A percentile compares a stretch with the other conserved stretches of the same genome.
phyloP scores from a whole-genome alignment of 305 asterid species.

The Solanum hybrid region DNA sequence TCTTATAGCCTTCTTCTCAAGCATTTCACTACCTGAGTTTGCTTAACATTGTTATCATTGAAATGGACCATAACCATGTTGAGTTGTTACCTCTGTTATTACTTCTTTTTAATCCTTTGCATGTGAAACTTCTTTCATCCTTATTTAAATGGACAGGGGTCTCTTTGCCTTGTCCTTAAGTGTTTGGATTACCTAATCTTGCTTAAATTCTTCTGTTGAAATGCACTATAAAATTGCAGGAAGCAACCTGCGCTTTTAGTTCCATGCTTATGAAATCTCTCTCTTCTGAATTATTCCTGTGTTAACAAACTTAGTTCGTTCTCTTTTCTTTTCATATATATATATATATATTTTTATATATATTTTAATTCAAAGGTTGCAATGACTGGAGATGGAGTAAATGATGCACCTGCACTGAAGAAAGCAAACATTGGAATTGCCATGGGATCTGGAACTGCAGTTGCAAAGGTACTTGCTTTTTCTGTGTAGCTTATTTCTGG shows the following conservation, averaged over 20 bases:
- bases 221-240: neutral
- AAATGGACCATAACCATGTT: neutral
- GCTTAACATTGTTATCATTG: neutral
- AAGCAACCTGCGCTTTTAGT: neutral
- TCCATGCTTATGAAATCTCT: conserved; percentile 3
- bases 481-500: conserved; percentile 3
- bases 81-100: neutral
- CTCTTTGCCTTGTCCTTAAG: neutral
- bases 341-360: neutral
- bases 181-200: neutral
- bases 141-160: neutral
- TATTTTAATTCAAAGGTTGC: conserved; percentile 60
- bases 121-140: neutral
- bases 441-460: conserved; percentile 99
- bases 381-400: conserved; percentile 99
- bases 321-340: neutral
- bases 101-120: neutral
- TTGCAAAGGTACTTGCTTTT: conserved; percentile 68
- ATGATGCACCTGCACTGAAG: conserved; percentile 98
- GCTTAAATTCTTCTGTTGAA: neutral
- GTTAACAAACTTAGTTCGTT: neutral
- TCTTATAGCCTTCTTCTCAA: neutral
- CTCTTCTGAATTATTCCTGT: neutral
- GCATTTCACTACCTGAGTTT: neutral
- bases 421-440: conserved; percentile 97